These are phyloP conservation scores for Erythrophleum fordii DNA, from an alignment of 306 rosid genomes.

Conservation along the genomic window DNA sequence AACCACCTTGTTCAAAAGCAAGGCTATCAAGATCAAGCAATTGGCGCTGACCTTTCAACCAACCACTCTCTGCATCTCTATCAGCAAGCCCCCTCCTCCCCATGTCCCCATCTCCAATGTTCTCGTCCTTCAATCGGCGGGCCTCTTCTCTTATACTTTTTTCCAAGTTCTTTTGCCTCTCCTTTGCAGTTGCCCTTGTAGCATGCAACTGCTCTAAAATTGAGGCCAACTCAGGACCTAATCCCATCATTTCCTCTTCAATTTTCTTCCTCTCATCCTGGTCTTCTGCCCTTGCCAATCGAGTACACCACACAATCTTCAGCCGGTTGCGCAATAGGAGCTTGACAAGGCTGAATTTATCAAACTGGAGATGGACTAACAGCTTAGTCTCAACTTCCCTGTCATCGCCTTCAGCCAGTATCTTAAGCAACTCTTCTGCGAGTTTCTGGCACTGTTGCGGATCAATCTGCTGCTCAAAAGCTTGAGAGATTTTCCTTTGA, in stretches of 20 bases:
- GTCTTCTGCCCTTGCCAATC: constrained; percentile 84
- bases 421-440: constrained; percentile 83
- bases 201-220: constrained; percentile 95
- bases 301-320: constrained; percentile 93
- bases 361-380: constrained; percentile 67
- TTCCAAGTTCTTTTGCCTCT: constrained; percentile 91
- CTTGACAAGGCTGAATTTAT: constrained; percentile 80
- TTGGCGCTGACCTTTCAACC: constrained; percentile 80
- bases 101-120: constrained; percentile 72
- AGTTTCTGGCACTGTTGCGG: constrained; percentile 89
- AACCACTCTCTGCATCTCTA: constrained; percentile 78
- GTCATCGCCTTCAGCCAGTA: constrained; percentile 82
- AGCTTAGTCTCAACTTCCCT: constrained; percentile 80
- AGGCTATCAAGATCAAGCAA: constrained; percentile 87
- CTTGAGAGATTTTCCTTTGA: constrained; percentile 93
- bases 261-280: constrained; percentile 80
- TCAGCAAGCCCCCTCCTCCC: constrained; percentile 72
- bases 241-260: constrained; percentile 87
- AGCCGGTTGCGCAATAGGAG: constrained; percentile 69
- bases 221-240: constrained; percentile 70
- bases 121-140: constrained; percentile 79
- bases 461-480: constrained; percentile 87
- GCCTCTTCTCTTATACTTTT: constrained; percentile 95
- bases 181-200: constrained; percentile 86
- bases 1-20: constrained; percentile 74